These are phyloP conservation scores for Rutstroemia sp. DNA, from an alignment of 2,329 filamentous ascomycete species.

Conservation along the genomic window DNA sequence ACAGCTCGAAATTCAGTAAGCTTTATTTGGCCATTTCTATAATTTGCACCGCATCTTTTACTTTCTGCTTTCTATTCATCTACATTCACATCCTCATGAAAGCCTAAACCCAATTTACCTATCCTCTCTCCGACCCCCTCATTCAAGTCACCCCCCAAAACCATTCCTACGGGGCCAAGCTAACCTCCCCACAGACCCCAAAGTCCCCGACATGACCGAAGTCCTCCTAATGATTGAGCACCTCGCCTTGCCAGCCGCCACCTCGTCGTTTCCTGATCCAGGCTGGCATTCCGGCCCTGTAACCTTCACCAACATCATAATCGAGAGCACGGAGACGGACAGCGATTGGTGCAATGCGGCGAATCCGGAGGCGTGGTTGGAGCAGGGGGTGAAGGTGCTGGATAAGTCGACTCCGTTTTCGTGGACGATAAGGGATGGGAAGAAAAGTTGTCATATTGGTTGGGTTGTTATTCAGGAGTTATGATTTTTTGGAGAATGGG, in stretches of 20 bases:
- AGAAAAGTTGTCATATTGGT: neutral
- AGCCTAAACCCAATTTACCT: too few species aligned
- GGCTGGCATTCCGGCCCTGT: slow-evolving; percentile 2
- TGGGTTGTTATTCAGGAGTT: neutral
- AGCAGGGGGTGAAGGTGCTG: neutral
- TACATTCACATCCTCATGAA: too few species aligned
- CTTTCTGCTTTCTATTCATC: too few species aligned
- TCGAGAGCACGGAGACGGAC: neutral
- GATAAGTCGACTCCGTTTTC: neutral
- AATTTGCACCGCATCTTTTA: neutral
- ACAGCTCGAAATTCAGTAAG: neutral
- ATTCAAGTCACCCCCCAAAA: too few species aligned
- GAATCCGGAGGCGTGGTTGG: neutral
- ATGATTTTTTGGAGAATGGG: neutral
- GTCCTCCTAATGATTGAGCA: slow-evolving; percentile 1
- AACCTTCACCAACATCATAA: slow-evolving; percentile 6
- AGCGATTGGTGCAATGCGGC: slow-evolving; percentile 3
- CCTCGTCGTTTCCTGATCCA: neutral
- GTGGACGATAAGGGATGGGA: neutral
- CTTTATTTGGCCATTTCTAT: neutral
- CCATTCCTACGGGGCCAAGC: too few species aligned
- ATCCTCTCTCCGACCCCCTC: too few species aligned
- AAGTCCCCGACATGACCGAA: slow-evolving; percentile 3
- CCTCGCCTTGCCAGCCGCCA: neutral
- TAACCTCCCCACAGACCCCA: neutral